Evolutionary conservation across 495 filamentous ascomycete genomes (phyloP).

Genomic region (Daldinia childiae): DNA sequence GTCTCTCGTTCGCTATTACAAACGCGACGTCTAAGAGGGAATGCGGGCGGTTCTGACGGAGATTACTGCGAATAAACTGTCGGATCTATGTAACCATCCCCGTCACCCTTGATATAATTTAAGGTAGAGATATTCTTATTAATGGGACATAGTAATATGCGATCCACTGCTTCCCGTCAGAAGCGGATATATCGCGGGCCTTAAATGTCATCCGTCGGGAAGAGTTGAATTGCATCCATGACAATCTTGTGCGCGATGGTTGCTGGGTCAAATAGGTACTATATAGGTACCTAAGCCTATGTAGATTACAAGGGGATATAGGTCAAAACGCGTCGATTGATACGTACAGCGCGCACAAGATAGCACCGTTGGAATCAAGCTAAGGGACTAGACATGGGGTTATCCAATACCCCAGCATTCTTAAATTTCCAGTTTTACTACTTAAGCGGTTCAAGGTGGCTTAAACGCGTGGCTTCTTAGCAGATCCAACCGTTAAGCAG

Average conservation of each 20-base stretch:
- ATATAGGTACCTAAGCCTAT: too few relatives aligned
- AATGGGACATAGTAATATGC: not conserved
- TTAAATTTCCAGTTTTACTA: not conserved
- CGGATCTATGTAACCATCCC: not conserved
- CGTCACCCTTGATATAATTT: not conserved
- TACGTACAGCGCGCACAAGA: not conserved
- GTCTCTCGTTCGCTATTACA: too few relatives aligned
- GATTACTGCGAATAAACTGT: not conserved
- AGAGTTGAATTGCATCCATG: not conserved
- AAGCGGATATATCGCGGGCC: not conserved
- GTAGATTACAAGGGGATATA: too few relatives aligned
- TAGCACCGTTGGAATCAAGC: not conserved
- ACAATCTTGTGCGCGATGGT: constrained; percentile 21
- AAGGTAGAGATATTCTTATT: not conserved
- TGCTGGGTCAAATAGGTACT: constrained; percentile 8
- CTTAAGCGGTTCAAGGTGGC: not conserved
- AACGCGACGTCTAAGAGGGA: too few relatives aligned
- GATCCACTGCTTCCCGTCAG: not conserved
- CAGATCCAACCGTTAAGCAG: not conserved
- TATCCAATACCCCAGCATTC: not conserved
- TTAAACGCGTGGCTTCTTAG: not conserved
- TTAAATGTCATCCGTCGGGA: not conserved
- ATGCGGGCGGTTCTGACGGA: not conserved
- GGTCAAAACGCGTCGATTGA: not conserved
- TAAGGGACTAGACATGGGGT: not conserved